Conservation (phyloP, 805 yeast species). For the Nakazawaea ishiwadae region DNA sequence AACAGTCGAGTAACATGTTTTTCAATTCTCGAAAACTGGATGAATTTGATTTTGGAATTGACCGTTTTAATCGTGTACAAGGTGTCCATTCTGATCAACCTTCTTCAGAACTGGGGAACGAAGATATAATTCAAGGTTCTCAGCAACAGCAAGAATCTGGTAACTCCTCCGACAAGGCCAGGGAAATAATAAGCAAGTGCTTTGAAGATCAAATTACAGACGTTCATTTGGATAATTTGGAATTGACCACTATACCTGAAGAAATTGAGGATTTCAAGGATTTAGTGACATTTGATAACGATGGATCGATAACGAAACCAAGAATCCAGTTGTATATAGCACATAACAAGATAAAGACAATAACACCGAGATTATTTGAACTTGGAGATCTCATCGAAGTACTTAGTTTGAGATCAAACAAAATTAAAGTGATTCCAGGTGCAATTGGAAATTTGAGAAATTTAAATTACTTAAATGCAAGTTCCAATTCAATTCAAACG, state of each 20-base stretch:
- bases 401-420: slow-evolving; percentile 47
- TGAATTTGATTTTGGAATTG: slow-evolving; percentile 43
- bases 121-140: slow-evolving; percentile 8
- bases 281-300: slow-evolving; percentile 40
- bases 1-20: no score
- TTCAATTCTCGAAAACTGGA: slow-evolving; percentile 11
- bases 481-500: slow-evolving; percentile 44
- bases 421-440: slow-evolving; percentile 41
- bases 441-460: slow-evolving; percentile 35
- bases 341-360: slow-evolving; percentile 40
- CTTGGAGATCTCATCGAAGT: slow-evolving; percentile 42
- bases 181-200: slow-evolving; percentile 35
- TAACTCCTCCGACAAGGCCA: no score
- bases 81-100: slow-evolving; percentile 26
- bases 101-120: slow-evolving; percentile 24
- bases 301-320: slow-evolving; percentile 29
- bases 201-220: slow-evolving; percentile 43
- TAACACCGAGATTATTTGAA: slow-evolving; percentile 48
- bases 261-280: slow-evolving; percentile 54
- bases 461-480: slow-evolving; percentile 47
- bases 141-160: not conserved
- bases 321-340: slow-evolving; percentile 44
- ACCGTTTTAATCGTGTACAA: slow-evolving; percentile 35
- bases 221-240: slow-evolving; percentile 44
- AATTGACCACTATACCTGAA: slow-evolving; percentile 46